Base-by-base conservation (phyloP, 2,329 filamentous ascomycete species). In the Podosphaera leucotricha region DNA sequence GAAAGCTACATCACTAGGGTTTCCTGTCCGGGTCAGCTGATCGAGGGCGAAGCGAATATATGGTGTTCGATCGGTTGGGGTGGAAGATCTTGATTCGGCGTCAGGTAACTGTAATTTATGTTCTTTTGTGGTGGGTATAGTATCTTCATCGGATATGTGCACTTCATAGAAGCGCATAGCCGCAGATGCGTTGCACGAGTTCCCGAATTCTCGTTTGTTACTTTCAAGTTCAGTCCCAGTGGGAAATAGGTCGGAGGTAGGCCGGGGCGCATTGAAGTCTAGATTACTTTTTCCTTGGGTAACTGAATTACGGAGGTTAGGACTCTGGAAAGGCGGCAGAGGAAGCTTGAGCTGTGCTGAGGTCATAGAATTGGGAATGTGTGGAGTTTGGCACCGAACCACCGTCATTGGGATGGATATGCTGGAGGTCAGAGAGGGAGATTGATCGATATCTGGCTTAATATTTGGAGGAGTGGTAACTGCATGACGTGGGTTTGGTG, bases 41-140 rank as follows among this genome's bases (percentile, higher is more conserved):
- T 92, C 81, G 49, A 95, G 74, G 36, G 87, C 86, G 59, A 90
- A 92, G 50, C 80, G 80, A 49, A 94, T 82, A 59, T 86, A 92
- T 0, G 84, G 85, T 7, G 76, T 80, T 55, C 92, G 80, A 55
- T 93, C 85, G 35, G 78, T 82, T 0, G 85, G 85, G 0, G 82
- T 87, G 2, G 68, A 64, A 11, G 66, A 62, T 43, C 63, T 63
- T 15, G 52, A 52, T 11, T 53, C 51, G 22, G 47, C 21, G 6
- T 47, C 41, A 44, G 44, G n/a, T n/a, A n/a, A n/a, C n/a, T 38
- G 51, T 50, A 43, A 48, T 50, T 38, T 50, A 46, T 21, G 48
- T 47, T 45, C 53, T 50, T 44, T 28, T 48, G 43, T 50, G 43
- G 44, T 47, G 30, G 54, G 53, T 8, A 38, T 38, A 1, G 11